Conservation (phyloP, 306 rosid genomes). For the Dryas drummondii region DNA sequence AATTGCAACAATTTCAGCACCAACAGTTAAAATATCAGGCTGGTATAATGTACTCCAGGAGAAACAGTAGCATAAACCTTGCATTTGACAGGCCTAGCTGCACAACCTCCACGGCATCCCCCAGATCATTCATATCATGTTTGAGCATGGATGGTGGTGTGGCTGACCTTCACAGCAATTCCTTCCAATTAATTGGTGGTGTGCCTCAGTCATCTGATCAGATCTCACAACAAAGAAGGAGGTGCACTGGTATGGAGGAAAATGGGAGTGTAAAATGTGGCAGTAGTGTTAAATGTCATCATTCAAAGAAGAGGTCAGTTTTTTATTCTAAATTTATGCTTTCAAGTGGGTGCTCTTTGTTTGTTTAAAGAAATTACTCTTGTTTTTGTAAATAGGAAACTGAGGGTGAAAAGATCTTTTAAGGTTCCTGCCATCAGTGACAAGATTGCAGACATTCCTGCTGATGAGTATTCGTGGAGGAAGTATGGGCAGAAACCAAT, state of each 20-base stretch:
- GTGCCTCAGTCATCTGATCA: constrained; percentile 64
- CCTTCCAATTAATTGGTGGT: constrained; percentile 65
- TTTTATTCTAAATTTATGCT: constrained; percentile 3
- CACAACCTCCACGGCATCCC: constrained; percentile 77
- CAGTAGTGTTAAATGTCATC: constrained; percentile 69
- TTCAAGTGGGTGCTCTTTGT: neutral
- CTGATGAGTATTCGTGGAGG: constrained; percentile 98
- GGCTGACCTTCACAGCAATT: constrained; percentile 56
- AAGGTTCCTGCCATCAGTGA: constrained; percentile 93
- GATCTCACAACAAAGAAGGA: constrained; percentile 71
- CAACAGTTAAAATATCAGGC: constrained; percentile 55
- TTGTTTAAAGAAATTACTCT: neutral
- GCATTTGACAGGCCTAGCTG: constrained; percentile 75
- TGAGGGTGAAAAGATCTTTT: constrained; percentile 78
- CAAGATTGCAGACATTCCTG: constrained; percentile 93
- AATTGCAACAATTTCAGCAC: constrained; percentile 50
- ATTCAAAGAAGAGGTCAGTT: constrained; percentile 84
- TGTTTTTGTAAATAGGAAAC: constrained; percentile 53
- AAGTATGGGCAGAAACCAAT: constrained; percentile 99
- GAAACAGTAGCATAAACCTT: constrained; percentile 64
- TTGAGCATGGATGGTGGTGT: constrained; percentile 82
- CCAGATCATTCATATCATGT: constrained; percentile 80
- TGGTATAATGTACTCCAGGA: constrained; percentile 64
- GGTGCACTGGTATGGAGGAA: constrained; percentile 62
- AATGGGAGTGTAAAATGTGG: constrained; percentile 78